phyloP scores from a whole-genome alignment of 495 filamentous ascomycete genomes.

The Patellaria atrata region DNA sequence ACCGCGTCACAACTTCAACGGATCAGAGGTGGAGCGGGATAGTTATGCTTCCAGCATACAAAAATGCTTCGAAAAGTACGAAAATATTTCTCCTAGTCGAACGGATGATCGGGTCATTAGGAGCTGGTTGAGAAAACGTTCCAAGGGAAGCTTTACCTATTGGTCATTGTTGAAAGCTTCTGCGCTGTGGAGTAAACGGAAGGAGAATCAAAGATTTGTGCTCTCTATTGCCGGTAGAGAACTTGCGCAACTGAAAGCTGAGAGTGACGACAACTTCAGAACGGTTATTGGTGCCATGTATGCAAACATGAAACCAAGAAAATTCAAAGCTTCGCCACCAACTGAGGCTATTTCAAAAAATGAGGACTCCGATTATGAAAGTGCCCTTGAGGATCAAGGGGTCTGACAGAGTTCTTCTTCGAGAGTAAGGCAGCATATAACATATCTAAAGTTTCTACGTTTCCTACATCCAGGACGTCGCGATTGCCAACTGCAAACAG shows the following conservation, averaged over 20 bases:
- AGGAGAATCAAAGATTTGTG: constrained; percentile 6
- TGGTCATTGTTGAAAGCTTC: constrained; percentile 17
- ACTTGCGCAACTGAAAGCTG: constrained; percentile 15
- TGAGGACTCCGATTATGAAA: background rate
- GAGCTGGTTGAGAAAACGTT: background rate
- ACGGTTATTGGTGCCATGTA: background rate
- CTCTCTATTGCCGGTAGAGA: constrained; percentile 16
- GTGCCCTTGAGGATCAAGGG: background rate
- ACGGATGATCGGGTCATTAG: background rate
- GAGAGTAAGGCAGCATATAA: no score
- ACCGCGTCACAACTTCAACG: background rate
- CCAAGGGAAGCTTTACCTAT: background rate
- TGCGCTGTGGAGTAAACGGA: constrained; percentile 7
- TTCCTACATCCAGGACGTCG: no score
- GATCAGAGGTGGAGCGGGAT: background rate
- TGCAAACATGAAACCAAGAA: constrained; percentile 12
- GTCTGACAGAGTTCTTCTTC: no score
- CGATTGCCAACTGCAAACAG: no score
- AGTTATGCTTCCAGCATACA: background rate
- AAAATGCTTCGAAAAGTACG: constrained; percentile 10
- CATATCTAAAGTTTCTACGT: no score
- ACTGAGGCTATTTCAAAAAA: background rate
- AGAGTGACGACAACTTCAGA: background rate
- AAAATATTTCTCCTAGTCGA: constrained; percentile 2
- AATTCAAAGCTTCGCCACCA: constrained; percentile 5